phyloP scores from a whole-genome alignment of 176 grass and related monocot species.

The Musa itinerans region DNA sequence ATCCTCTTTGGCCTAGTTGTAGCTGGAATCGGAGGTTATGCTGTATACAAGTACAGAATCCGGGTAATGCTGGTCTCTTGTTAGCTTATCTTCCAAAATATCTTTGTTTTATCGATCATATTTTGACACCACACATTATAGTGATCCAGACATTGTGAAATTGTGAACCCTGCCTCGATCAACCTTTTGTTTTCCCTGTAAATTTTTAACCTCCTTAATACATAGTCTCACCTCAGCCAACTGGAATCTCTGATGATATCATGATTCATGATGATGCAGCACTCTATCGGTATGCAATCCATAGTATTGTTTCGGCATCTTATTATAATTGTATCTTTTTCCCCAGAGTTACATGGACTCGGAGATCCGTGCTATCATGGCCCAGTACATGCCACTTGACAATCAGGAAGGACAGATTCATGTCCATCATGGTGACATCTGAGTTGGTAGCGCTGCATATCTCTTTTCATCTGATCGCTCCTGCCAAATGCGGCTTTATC shows the following conservation, averaged over 20 bases:
- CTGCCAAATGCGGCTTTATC: background rate
- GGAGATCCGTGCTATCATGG: conserved; percentile 16
- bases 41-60: conserved; percentile 90
- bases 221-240: too few relatives aligned
- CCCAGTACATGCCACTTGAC: conserved; percentile 17
- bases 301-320: background rate
- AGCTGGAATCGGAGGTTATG: conserved; percentile 64
- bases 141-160: too few relatives aligned
- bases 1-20: conserved; percentile 59
- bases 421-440: conserved; percentile 2
- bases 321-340: background rate
- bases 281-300: too few relatives aligned
- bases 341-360: conserved; percentile 15
- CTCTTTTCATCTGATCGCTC: background rate
- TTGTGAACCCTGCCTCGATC: too few relatives aligned
- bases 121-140: too few relatives aligned
- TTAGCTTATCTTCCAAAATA: background rate
- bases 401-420: background rate
- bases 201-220: too few relatives aligned
- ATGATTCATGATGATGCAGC: too few relatives aligned
- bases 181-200: too few relatives aligned
- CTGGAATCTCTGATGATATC: too few relatives aligned
- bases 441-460: background rate
- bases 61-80: conserved; percentile 25
- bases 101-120: background rate